Evolutionary conservation across 768 basidiomycete species (phyloP), one percentile per base, ranked within the genome.

Genomic region (Boletus edulis): DNA sequence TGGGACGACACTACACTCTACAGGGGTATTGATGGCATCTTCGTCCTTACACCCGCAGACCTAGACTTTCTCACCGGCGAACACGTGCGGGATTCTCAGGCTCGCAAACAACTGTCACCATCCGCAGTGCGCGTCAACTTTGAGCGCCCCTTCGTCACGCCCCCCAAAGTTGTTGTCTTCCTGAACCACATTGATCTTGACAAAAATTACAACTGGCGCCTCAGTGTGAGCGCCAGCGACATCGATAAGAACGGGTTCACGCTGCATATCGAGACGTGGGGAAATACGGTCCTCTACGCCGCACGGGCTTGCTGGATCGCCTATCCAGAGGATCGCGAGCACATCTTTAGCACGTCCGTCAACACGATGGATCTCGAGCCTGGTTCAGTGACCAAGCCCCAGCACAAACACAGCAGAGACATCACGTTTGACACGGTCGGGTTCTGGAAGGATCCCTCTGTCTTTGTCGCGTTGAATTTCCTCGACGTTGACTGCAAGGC

Each of bases 391-490:
- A 39, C 38, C 38, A 39, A 50, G n/a, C 56, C 59, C 3, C 60
- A 49, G 43, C 44, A 11, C 24, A n/a, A 50, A 9, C 34, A 56
- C 43, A 43, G 38, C 34, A 63, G 44, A 22, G 32, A 46, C 2
- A 18, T 64, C n/a, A 20, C 39, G 5, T 64, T 64, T 12, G 37
- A 13, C n/a, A 2, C 2, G 13, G 42, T 37, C 10, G 14, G 4
- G 44, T 1, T 39, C 13, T 56, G 54, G 63, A 49, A 58, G 42
- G 46, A 49, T 2, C 63, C 63, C 10, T 27, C 43, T 42, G 63
- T 64, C 9, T 64, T 64, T n/a, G 37, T 65, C n/a, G 59, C 59
- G 10, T 43, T 58, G 45, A 64, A 65, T 37, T 46, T 11, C 17
- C 24, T 65, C 35, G 50, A 65, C 43, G 13, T 65, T 0, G 52